Evolutionary conservation across 352 stramenopile species (phyloP), one percentile per base, ranked within the genome.

Genomic region (Phytophthora fragariaefolia): DNA sequence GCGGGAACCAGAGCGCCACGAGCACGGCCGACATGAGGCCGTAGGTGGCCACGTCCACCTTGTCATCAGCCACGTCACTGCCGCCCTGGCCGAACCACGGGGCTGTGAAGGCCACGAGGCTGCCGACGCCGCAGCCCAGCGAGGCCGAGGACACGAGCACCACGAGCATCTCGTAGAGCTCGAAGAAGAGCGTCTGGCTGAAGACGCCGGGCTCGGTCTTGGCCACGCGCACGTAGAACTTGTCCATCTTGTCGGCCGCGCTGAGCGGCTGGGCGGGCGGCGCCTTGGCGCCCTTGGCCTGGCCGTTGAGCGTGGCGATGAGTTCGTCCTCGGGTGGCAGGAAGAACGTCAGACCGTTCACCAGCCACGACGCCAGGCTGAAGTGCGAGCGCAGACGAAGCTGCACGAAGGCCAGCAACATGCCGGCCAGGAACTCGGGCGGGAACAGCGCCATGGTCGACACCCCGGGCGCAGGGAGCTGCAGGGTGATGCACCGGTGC

Each of bases 101-200:
- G 30, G 73, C 47, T 36, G 64, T 58, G 58, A 85, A 85, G n/a
- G 63, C 65, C 27, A 89, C 34, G 34, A 77, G 36, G 48, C 83
- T 79, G 43, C 78, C 76, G 51, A 83, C 52, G n/a, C 58, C 69
- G 56, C 79, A 85, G 10, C 74, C 77, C 3, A 84, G 27, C 7
- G 85, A 68, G 23, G 78, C 80, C 20, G 83, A 92, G 18, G 79
- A 86, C 38, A 80, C 69, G 22, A 92, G 68, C 40, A 92, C 77
- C 46, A 94, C 78, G 27, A 94, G 73, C 79, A 90, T 92, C 70
- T 94, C 85, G 76, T 90, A 92, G 23, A 94, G 73, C 69, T 94
- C 85, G 58, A 82, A 92, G 73, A 92, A 94, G 30, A 94, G 66
- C 63, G 82, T 91, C 59, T 94, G 83, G 48, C 71, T 68, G 59